Base-by-base conservation (phyloP, 164 flowering plant species). In the Stephania japonica region DNA sequence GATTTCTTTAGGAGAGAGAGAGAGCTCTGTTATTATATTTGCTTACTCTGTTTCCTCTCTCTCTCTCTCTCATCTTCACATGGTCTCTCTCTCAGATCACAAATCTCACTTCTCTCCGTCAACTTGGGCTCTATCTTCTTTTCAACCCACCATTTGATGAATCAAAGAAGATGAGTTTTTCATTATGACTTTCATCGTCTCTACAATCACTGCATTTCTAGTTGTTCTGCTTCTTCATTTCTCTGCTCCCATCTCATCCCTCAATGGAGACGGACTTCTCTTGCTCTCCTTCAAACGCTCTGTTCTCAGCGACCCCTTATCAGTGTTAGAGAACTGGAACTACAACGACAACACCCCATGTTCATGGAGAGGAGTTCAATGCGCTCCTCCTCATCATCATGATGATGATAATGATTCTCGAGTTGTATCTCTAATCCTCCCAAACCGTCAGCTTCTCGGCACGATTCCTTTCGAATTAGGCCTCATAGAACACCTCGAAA, bases 251-350 rank as follows among this genome's bases (percentile, higher is more conserved):
- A 73, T 81, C 42, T 68, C 74, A 59, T 91, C 85, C 62, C 85
- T 94, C 0, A 87, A 79, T 79, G 42, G 80, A 3, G 99, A 95
- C 76, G 97, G 94, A 10, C 24, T 83, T 66, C 77, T 85, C 11
- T 73, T 95, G 56, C 89, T 95, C 24, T 87, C 94, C n/a, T 87
- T 95, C 84, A 91, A 89, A 73, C 84, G 78, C 85, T 81, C 89
- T 56, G 79, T 93, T 67, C 78, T 87, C 16, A 83, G 78, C 49
- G 99, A 95, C 70, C 97, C 98, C 2, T 81, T 83, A 1, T 49
- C 65, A 27, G 87, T 79, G 4, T 72, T 95, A 0, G 65, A 66
- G 21, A 80, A 49, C 82, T 95, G 99, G 99, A 86, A 80, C 70
- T 77, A 70, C 84, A 47, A 62, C 65, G 91, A 87, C 68, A 78